Conservation (phyloP, 2,329 filamentous ascomycete species). For the Claviceps sorghi region DNA sequence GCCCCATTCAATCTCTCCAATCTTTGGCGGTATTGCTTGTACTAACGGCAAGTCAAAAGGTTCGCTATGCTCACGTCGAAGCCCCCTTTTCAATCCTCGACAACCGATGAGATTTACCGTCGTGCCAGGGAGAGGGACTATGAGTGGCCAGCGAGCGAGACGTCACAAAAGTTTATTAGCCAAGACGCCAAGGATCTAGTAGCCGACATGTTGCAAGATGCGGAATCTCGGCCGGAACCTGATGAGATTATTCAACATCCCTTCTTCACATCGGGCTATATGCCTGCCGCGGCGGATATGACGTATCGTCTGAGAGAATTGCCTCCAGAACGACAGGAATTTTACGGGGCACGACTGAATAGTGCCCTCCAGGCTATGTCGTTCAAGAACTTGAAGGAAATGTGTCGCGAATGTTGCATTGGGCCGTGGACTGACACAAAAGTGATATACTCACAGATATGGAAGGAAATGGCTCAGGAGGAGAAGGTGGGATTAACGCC, state of each 20-base stretch:
- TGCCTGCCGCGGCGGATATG: conserved; percentile 49
- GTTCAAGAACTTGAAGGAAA: conserved; percentile 37
- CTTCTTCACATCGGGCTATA: conserved; percentile 65
- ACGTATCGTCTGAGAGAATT: conserved; percentile 41
- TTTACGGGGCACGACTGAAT: conserved; percentile 36
- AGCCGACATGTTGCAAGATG: conserved; percentile 58
- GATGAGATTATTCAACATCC: conserved; percentile 66
- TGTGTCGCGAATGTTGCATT: conserved; percentile 44
- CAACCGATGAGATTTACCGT: conserved; percentile 72
- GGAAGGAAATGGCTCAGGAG: conserved; percentile 54
- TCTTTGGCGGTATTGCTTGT: not conserved
- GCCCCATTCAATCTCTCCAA: not conserved
- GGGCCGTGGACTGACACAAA: conserved; percentile 37
- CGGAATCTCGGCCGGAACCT: conserved; percentile 58
- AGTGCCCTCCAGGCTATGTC: conserved; percentile 30
- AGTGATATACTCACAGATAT: conserved; percentile 39
- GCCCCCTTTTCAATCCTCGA: conserved; percentile 87
- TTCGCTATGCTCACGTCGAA: conserved; percentile 96
- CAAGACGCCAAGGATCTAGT: conserved; percentile 66
- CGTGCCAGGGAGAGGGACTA: conserved; percentile 58
- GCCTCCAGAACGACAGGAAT: conserved; percentile 42
- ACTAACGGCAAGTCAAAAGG: conserved; percentile 24
- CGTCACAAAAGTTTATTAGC: conserved; percentile 55
- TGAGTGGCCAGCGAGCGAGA: conserved; percentile 58
- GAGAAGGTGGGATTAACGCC: conserved; percentile 52